These are phyloP conservation scores for Cytospora mali DNA, from an alignment of 2,329 filamentous ascomycete species.

Conservation along the genomic window DNA sequence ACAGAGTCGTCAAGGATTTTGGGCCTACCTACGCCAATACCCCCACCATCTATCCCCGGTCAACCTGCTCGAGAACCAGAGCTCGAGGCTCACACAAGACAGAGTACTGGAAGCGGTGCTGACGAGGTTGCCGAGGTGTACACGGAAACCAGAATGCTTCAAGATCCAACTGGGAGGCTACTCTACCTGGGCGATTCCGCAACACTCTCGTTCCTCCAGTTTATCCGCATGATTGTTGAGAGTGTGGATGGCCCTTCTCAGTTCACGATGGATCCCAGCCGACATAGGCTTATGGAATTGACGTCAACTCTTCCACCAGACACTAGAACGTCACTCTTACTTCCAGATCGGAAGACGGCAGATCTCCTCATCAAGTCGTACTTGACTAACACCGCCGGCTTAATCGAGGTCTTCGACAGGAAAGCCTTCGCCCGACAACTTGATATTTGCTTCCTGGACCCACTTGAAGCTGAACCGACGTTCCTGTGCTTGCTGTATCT, in stretches of 20 bases:
- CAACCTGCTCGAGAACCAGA: slow-evolving; percentile 24
- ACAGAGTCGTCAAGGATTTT: slow-evolving; percentile 37
- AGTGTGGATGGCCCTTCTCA: slow-evolving; percentile 54
- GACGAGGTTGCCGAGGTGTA: slow-evolving; percentile 61
- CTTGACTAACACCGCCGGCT: slow-evolving; percentile 63
- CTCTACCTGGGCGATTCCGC: slow-evolving; percentile 67
- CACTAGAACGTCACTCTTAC: slow-evolving; percentile 51
- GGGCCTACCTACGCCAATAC: slow-evolving; percentile 31
- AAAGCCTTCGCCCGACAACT: slow-evolving; percentile 51
- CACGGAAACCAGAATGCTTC: slow-evolving; percentile 59
- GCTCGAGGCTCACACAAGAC: slow-evolving; percentile 39
- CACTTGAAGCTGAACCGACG: slow-evolving; percentile 50
- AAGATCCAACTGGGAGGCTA: slow-evolving; percentile 61
- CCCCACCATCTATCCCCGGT: neutral
- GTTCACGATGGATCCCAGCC: slow-evolving; percentile 60
- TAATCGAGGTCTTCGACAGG: slow-evolving; percentile 63
- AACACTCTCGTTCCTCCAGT: slow-evolving; percentile 61
- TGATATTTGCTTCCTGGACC: slow-evolving; percentile 57
- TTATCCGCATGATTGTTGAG: slow-evolving; percentile 63
- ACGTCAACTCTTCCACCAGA: slow-evolving; percentile 51
- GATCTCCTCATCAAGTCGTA: slow-evolving; percentile 59
- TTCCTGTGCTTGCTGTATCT: slow-evolving; percentile 64
- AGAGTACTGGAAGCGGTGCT: slow-evolving; percentile 46
- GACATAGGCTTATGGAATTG: slow-evolving; percentile 60
- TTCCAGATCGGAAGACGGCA: slow-evolving; percentile 59